These are phyloP conservation scores for Pseudophaeomoniella oleicola DNA, from an alignment of 2,329 filamentous ascomycete genomes.

Conservation along the genomic window DNA sequence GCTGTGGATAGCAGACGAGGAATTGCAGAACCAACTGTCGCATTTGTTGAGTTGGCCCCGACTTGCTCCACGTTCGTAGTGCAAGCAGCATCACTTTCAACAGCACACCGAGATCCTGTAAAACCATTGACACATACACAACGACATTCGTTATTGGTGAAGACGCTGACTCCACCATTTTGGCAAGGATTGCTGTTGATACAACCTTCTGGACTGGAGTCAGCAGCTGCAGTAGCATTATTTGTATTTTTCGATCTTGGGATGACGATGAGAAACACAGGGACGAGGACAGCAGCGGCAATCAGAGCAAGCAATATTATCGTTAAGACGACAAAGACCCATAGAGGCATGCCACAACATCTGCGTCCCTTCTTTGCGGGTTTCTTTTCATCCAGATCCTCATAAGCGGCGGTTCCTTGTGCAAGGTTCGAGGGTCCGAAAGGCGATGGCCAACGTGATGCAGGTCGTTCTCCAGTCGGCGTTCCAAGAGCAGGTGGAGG, in stretches of 20 bases:
- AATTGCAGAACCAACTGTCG: conserved; percentile 68
- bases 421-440: conserved; percentile 7
- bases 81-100: conserved; percentile 36
- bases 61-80: conserved; percentile 32
- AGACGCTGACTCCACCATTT: conserved; percentile 67
- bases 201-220: conserved; percentile 32
- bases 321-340: conserved; percentile 55
- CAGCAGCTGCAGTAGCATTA: conserved; percentile 18
- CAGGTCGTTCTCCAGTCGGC: conserved; percentile 17
- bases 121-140: conserved; percentile 87
- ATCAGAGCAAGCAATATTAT: conserved; percentile 58
- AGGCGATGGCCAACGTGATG: conserved; percentile 7
- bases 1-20: conserved; percentile 57
- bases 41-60: conserved; percentile 37
- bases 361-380: conserved; percentile 36
- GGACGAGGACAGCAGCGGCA: conserved; percentile 69
- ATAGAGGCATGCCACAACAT: conserved; percentile 74
- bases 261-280: conserved; percentile 48
- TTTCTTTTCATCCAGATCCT: conserved; percentile 2
- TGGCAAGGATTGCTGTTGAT: conserved; percentile 48
- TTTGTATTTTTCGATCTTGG: conserved; percentile 30
- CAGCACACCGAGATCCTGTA: conserved; percentile 47
- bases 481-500: conserved; percentile 42
- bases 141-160: conserved; percentile 54
- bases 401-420: conserved; percentile 8